Conservation (phyloP, 495 filamentous ascomycete genomes). For the Penicillium roqueforti region DNA sequence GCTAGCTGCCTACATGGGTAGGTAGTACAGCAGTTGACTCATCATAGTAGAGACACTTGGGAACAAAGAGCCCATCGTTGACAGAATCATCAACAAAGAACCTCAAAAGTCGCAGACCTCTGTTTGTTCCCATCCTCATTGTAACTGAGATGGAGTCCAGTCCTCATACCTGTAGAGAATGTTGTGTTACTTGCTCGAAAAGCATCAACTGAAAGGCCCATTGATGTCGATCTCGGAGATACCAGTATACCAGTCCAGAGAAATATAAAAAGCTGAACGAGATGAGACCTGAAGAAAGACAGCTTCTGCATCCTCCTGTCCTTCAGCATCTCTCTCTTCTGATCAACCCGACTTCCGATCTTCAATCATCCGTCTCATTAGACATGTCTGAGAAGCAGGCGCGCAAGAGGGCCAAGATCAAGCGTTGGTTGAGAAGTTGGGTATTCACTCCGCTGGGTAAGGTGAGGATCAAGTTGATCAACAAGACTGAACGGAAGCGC, state of each 20-base stretch:
- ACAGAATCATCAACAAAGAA: neutral
- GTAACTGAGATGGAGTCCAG: neutral
- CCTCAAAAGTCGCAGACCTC: neutral
- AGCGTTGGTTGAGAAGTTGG: constrained; percentile 3
- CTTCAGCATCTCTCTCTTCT: neutral
- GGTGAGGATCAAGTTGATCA: constrained; percentile 1
- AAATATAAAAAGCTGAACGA: neutral
- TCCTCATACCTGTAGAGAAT: neutral
- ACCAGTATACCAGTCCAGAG: neutral
- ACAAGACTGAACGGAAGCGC: neutral
- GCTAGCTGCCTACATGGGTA: neutral
- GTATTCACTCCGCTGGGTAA: neutral
- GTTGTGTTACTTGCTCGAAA: neutral
- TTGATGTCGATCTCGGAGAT: neutral
- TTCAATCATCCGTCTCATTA: neutral
- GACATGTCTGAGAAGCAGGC: neutral
- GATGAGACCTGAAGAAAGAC: neutral
- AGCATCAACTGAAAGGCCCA: neutral
- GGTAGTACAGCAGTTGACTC: neutral
- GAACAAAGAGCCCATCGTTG: neutral
- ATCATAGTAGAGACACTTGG: neutral
- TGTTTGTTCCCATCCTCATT: neutral
- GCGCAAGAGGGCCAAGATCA: neutral
- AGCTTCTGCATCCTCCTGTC: neutral
- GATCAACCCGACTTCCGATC: neutral